Evolutionary conservation across 2,329 filamentous ascomycete species (phyloP), one percentile per base, ranked within the genome.

Genomic region (Dactylella cylindrospora): DNA sequence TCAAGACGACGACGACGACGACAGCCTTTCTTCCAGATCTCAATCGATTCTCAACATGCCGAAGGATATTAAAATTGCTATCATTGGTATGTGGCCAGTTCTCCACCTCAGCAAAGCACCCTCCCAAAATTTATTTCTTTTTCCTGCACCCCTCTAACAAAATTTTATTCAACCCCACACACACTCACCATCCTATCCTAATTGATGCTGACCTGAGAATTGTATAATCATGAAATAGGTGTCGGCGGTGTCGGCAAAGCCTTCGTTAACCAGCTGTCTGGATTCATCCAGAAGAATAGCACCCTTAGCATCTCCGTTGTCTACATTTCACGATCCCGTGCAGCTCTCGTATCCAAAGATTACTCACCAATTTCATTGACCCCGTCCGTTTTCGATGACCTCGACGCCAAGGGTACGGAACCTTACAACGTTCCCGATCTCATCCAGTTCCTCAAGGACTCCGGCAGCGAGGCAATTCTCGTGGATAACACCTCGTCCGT

Each of bases 401-500:
- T 93, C 44, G 78, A 80, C 35, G 73, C 80, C 10, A 85, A 85
- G 17, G 76, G 78, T 22, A 82, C 84, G 66, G 76, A 84, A 2
- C 80, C 88, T 7, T 80, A 88, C 13, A 75, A 81, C 29, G 78
- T 89, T 38, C 73, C 85, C 3, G 45, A 64, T 35, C 80, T 94
- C 31, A 81, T 85, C 66, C 82, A 85, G 26, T 94, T 88, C 74
- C 84, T 98, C 38, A 80, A 84, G 59, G 80, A 81, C 35, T 86
- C 89, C 0, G 89, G 90, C 2, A 82, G 83, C 62, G 88, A 86
- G 71, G 84, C 86, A 35, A 79, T 98, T 36, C 78, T 98, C 23
- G 84, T 98, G 67, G 93, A 98, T 79, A 97, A 97, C 77, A 98
- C 93, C 46, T 94, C 88, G 74, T 90, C 88, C 68, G 85, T 91